Evolutionary conservation across 1,139 yeast species (phyloP).

Genomic region (Saccharomyces hybrid): DNA sequence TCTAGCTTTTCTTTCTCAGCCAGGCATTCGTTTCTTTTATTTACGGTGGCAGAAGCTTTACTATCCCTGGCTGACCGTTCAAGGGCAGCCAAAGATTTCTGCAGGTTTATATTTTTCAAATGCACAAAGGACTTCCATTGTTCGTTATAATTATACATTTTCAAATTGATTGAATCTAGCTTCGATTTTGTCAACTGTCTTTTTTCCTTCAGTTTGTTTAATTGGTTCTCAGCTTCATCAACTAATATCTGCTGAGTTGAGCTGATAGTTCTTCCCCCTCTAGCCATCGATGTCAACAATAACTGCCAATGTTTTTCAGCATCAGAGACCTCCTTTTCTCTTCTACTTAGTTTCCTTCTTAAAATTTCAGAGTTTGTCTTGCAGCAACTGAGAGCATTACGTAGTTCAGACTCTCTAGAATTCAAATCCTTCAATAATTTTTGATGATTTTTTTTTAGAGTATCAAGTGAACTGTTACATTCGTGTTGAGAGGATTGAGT

Average conservation of each 20-base stretch:
- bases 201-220: constrained; percentile 9
- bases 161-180: constrained; percentile 11
- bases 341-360: constrained; percentile 14
- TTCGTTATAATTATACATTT: constrained; percentile 6
- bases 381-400: constrained; percentile 9
- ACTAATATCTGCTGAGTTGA: constrained; percentile 14
- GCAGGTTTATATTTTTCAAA: constrained; percentile 13
- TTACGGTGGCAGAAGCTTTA: constrained; percentile 7
- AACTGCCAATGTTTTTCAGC: constrained; percentile 13
- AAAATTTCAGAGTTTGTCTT: constrained; percentile 15
- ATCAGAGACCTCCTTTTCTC: constrained; percentile 15
- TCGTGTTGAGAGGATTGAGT: neutral
- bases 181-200: constrained; percentile 17
- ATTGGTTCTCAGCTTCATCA: constrained; percentile 13
- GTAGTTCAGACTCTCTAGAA: constrained; percentile 11
- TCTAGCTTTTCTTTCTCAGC: constrained; percentile 14
- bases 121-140: constrained; percentile 11
- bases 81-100: constrained; percentile 14
- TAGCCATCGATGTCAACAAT: constrained; percentile 7
- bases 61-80: constrained; percentile 11
- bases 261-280: constrained; percentile 5
- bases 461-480: neutral
- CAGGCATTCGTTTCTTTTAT: constrained; percentile 15
- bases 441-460: constrained; percentile 6
- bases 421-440: constrained; percentile 3